Evolutionary conservation across 768 basidiomycete genomes (phyloP), one percentile per base, ranked within the genome.

Genomic region (Gautieria morchelliformis): DNA sequence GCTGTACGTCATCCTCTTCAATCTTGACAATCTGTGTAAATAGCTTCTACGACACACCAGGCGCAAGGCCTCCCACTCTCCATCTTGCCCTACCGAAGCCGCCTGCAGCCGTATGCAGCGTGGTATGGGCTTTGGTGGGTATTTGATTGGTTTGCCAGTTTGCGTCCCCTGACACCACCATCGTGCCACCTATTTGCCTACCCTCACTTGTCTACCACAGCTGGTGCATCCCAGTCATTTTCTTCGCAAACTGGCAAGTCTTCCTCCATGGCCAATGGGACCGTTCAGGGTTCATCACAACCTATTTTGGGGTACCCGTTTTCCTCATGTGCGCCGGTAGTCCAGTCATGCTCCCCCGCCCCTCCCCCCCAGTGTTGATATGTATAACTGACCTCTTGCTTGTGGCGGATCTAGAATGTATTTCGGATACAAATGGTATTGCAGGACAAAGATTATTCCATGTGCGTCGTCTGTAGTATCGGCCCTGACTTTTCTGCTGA

Each of bases 41-140:
- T 14, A 4, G 2, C 14, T 37, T 14, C 35, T 14, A 37, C 14
- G 14, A 37, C 14, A 37, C 35, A 27, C 2, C 70, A 70, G 52
- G 68, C 63, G 0, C 82, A 84, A 52, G 79, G 81, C 0, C 68
- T 82, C 54, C 71, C 74, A 63, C 72, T 79, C 32, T 58, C 42
- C 2, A 71, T 64, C 0, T 73, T 84, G 3, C 82, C 83, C 1
- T 84, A 73, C 64, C 45, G 61, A 0, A 65, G 75, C 0, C 54
- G 59, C 5, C 40, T 81, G 0, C 75, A 77, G 55, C 77, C 77
- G 0, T 78, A 64, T 42, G 70, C 68, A 0, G 73, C 67, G 11
- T 78, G 71, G 70, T 76, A 68, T 47, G 65, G 56, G 69, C 22
- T 55, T 53, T 8, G 37, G 57, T 8, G 51, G 5, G 10, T 15